Evolutionary conservation across 73 alveolate genomes (phyloP).

Genomic region (Diophrys appendiculata): DNA sequence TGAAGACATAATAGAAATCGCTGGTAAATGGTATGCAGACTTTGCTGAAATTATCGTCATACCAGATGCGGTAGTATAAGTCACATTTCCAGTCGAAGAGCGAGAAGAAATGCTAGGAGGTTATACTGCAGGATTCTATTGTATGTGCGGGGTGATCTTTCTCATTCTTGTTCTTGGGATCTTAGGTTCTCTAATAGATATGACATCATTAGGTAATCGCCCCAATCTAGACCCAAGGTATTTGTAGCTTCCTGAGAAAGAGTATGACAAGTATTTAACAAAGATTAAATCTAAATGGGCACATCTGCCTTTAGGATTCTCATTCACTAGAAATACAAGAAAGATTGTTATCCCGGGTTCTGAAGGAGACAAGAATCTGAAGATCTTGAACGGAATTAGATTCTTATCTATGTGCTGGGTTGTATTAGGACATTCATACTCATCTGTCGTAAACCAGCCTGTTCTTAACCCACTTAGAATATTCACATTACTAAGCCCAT

Average conservation of each 20-base stretch:
- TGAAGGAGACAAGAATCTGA: neutral
- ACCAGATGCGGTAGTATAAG: neutral
- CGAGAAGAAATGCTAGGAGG: neutral
- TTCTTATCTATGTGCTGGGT: constrained; percentile 47
- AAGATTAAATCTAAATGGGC: neutral
- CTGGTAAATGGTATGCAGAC: neutral
- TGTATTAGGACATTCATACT: constrained; percentile 36
- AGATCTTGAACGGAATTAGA: constrained; percentile 49
- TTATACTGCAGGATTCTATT: neutral
- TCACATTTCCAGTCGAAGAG: neutral
- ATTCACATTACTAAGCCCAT: neutral
- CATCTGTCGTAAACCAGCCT: neutral
- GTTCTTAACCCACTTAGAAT: neutral
- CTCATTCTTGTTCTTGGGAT: neutral
- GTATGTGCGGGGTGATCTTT: neutral
- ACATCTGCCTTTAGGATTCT: neutral
- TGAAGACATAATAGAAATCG: neutral
- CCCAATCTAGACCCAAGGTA: neutral
- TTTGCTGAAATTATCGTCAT: neutral
- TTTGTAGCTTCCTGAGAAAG: neutral
- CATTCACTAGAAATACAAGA: neutral
- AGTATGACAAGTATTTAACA: neutral
- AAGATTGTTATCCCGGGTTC: neutral
- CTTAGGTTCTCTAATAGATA: neutral
- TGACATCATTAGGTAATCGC: neutral